Evolutionary conservation across 2,329 filamentous ascomycete species (phyloP), one percentile per base, ranked within the genome.

Genomic region (Lachnellula willkommii): DNA sequence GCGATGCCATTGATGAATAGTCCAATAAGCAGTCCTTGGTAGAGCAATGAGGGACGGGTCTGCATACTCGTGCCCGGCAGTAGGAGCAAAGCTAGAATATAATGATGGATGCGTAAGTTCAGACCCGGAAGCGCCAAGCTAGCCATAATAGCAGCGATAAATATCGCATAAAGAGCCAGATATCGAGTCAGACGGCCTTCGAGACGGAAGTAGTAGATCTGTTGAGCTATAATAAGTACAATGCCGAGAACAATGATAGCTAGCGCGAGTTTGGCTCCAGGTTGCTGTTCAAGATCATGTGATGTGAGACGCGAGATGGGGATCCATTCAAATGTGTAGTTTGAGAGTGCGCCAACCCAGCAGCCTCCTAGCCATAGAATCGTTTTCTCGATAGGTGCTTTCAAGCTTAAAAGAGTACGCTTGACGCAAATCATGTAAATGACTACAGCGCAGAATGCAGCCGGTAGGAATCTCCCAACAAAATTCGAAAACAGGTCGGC

Each of bases 1-100:
- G 92, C 92, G 57, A 94, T 84, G 50, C 94, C 93, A 69, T 96
- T 96, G 73, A 96, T 85, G 71, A 96, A 97, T 0, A 97, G 79
- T 0, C 94, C 94, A 7, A 97, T 76, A 0, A 99, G 77, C 1
- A 99, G 76, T 11, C 94, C 94, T 70, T 97, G 93, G 68, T 93
- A 97, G 2, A 96, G 71, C 11, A 97, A 76, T 0, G 86, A 87
- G 0, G 90, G 88, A 0, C 94, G 83, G 6, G 89, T 97, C 63
- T 96, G 92, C 71, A 97, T 84, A 52, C 84, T 85, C 0, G 94
- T 97, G 0, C 92, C 94, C 0, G 92, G 90, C 6, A 97, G 80
- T 1, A 99, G 80, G 0, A 97, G 77, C 15, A 97, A 80, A 1
- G 86, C 90, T 4, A 97, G 77, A 61, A 97, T 89, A 69, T 97